A percentile compares a stretch with the other conserved stretches of the same genome.
Conservation (phyloP, 2,329 filamentous ascomycete species). For the Colletotrichum sp. region DNA sequence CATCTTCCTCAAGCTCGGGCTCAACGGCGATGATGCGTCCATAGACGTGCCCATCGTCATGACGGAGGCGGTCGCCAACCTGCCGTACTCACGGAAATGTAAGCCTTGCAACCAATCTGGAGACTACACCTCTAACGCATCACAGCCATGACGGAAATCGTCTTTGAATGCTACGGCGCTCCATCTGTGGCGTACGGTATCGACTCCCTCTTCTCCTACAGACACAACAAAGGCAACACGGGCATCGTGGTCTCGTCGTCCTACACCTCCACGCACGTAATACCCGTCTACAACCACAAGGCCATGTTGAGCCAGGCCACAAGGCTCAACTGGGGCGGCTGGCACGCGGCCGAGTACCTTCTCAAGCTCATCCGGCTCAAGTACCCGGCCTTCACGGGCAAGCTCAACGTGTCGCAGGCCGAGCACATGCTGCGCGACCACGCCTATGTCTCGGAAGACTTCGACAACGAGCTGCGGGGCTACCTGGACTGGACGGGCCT, state of each 20-base stretch:
- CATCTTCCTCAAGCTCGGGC: slow-evolving; percentile 89
- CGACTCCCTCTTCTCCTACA: slow-evolving; percentile 95
- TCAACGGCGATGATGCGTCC: slow-evolving; percentile 75
- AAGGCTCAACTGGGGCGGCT: slow-evolving; percentile 92
- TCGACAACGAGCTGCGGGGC: slow-evolving; percentile 75
- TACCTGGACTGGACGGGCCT: slow-evolving; percentile 92
- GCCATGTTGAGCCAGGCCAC: slow-evolving; percentile 85
- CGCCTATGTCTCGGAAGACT: slow-evolving; percentile 87
- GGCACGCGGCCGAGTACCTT: slow-evolving; percentile 88
- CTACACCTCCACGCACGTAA: slow-evolving; percentile 92
- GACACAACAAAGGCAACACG: slow-evolving; percentile 86
- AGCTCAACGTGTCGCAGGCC: slow-evolving; percentile 84
- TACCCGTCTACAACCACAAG: slow-evolving; percentile 88
- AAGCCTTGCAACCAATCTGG: slow-evolving; percentile 17
- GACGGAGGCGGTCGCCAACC: slow-evolving; percentile 93
- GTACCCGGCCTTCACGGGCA: slow-evolving; percentile 87
- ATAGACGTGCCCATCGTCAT: slow-evolving; percentile 91
- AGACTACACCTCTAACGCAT: slow-evolving; percentile 28
- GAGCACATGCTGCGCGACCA: slow-evolving; percentile 88
- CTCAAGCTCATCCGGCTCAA: slow-evolving; percentile 89
- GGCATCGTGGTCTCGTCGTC: slow-evolving; percentile 92
- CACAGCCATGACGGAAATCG: slow-evolving; percentile 92
- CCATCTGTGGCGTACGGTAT: slow-evolving; percentile 93
- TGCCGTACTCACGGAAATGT: slow-evolving; percentile 90
- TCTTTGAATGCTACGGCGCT: slow-evolving; percentile 94